Base-by-base conservation (phyloP, 768 basidiomycete species). In the Leucocoprinus sp. region DNA sequence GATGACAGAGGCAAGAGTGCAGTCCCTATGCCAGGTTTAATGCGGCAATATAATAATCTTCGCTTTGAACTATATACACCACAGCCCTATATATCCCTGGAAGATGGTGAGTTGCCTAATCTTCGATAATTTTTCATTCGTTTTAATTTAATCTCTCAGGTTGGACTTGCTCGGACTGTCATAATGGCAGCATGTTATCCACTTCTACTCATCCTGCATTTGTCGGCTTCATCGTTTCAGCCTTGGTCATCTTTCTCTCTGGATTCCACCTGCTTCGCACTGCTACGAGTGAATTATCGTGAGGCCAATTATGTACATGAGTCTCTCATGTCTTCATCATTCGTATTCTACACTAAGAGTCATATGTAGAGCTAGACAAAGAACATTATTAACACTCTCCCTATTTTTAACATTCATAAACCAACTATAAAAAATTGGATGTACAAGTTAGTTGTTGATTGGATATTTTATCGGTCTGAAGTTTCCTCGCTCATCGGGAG, bases 21-120 rank as follows among this genome's bases (percentile, higher is more conserved):
- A 0, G 64, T 66, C 9, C 64, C 74, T 18, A 56, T 63, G 11
- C 72, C 78, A 0, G 89, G 89, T 2, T 67, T 70, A 51, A 67
- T 92, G 51, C 66, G 67, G 44, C 76, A 81, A 26, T 84, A 85
- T 56, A 70, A 71, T 26, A 73, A 71, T 1, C 64, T 87, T 35
- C 66, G 73, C 52, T 92, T 93, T 66, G 87, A 84, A 34, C 63
- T 93, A 52, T 93, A 92, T 57, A 75, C 76, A 0, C 85, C 88
- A 0, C 72, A 75, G 52, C 27, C 68, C 15, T 87, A 87, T 59
- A 84, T 80, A 1, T 71, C 76, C 9, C 58, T 86, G 6, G 61
- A 69, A 6, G 22, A 28, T 36, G 52, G 52, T 53, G 27, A 31
- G 48, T 33, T 4, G n/a, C n/a, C 17, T 37, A 3, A 6, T 38